Base-by-base conservation (phyloP, 2,329 filamentous ascomycete genomes). In the Exophiala phaeomuriformis region DNA sequence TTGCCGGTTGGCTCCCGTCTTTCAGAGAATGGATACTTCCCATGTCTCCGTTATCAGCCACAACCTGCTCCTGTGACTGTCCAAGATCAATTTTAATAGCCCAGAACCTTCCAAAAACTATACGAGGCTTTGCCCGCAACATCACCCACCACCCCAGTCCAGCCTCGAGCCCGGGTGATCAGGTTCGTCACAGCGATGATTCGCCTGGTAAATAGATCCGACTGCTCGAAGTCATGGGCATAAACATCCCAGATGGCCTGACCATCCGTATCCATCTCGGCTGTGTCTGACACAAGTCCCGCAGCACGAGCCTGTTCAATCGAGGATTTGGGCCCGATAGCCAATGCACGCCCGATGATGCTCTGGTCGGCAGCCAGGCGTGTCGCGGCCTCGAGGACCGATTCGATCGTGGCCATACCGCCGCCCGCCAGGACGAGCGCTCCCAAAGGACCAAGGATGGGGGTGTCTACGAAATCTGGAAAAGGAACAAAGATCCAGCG, bases 321-420 rank as follows among this genome's bases (percentile, higher is more conserved):
- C 61, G 73, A 69, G 42, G 82, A 66, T 50, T 75, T 78, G 4
- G 82, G 81, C 0, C 79, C 80, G 42, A 86, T 71, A 31, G 75
- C 71, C 47, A 87, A 68, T 2, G 76, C 75, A 51, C 82, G 71
- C 1, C 83, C 83, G 5, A 75, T 68, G 44, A 85, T 75, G 31
- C 68, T 65, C 36, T 76, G 73, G 62, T 85, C 81, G 0, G 81
- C 79, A 43, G 82, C 74, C 33, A 86, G 71, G 41, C 82, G 72
- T 10, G 80, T 84, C 0, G 73, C 80, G 2, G 82, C 82, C 56
- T 85, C 80, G 1, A 86, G 74, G 1, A 86, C 83, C 63, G 85
- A 81, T 32, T 75, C 75, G 36, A 76, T 66, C 40, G 72, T 71
- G 1, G 77, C 81, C 57, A 77, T 70, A 1, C 72, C 77, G 2